Conservation (phyloP, 1,284 basidiomycete genomes). For the Neonothopanus nambi region DNA sequence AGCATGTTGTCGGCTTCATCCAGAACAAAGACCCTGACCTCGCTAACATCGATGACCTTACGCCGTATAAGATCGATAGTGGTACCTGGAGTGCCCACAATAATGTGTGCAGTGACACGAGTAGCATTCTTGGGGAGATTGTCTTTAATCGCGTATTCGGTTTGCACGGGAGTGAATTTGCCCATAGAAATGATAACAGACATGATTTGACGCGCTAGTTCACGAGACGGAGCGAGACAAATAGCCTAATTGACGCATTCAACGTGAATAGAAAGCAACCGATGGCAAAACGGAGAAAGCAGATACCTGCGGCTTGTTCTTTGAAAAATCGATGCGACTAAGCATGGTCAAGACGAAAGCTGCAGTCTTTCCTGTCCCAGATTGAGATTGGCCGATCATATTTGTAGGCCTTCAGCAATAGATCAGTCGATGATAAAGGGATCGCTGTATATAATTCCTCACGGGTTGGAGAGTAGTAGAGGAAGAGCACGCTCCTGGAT, state of each 20-base stretch:
- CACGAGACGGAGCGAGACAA: slow-evolving; percentile 93
- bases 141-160: slow-evolving; percentile 94
- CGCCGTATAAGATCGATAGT: slow-evolving; percentile 83
- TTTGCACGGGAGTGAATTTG: slow-evolving; percentile 91
- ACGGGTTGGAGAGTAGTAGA: slow-evolving; percentile 90
- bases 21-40: slow-evolving; percentile 92
- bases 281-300: slow-evolving; percentile 12
- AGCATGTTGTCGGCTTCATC: slow-evolving; percentile 99
- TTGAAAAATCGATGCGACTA: slow-evolving; percentile 85
- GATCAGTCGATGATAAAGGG: background rate
- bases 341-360: slow-evolving; percentile 99
- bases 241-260: slow-evolving; percentile 60
- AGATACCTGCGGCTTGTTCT: slow-evolving; percentile 81
- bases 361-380: slow-evolving; percentile 98
- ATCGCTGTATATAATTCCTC: slow-evolving; percentile 37
- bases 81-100: slow-evolving; percentile 97
- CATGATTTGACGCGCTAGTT: slow-evolving; percentile 97
- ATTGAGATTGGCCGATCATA: slow-evolving; percentile 99
- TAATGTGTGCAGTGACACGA: slow-evolving; percentile 84
- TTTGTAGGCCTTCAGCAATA: slow-evolving; percentile 74
- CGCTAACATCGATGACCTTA: slow-evolving; percentile 73
- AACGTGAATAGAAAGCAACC: no score
- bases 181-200: slow-evolving; percentile 94
- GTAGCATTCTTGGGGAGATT: slow-evolving; percentile 68
- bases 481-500: slow-evolving; percentile 98